Evolutionary conservation across 257 asterid species (phyloP).

Genomic region (Misopates orontium): DNA sequence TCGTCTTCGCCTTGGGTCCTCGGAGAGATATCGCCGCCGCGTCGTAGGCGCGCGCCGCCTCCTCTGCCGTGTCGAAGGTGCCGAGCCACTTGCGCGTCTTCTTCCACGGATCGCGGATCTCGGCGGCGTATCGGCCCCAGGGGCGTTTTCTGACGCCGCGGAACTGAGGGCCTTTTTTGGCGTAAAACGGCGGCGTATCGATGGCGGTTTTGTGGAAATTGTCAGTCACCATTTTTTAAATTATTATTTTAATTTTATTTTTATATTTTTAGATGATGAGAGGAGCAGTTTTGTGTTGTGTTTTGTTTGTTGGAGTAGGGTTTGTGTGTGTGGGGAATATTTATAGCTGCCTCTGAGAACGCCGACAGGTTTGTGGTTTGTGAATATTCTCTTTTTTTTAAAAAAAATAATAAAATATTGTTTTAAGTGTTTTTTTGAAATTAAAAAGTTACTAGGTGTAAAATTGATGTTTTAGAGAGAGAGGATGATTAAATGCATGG

Average conservation of each 20-base stretch:
- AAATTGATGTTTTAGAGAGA: not conserved
- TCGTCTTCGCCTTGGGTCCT: constrained; percentile 65
- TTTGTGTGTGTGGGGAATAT: not conserved
- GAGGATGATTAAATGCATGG: not conserved
- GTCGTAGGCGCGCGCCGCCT: constrained; percentile 71
- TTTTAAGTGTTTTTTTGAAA: too few species aligned
- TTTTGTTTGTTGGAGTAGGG: not conserved
- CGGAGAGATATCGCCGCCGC: constrained; percentile 58
- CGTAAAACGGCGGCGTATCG: constrained; percentile 28
- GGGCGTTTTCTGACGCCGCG: constrained; percentile 77
- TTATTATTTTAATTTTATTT: too few species aligned
- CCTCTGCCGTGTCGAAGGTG: constrained; percentile 72
- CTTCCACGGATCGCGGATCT: constrained; percentile 75
- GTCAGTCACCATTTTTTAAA: constrained; percentile 29
- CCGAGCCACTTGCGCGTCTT: constrained; percentile 75
- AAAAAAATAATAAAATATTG: too few species aligned
- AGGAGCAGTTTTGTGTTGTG: not conserved
- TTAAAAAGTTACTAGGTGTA: too few species aligned
- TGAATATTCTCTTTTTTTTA: not conserved
- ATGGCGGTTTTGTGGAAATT: constrained; percentile 2
- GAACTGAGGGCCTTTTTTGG: constrained; percentile 35
- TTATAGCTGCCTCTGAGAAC: not conserved
- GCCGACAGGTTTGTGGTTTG: constrained; percentile 2
- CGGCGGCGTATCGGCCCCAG: constrained; percentile 72
- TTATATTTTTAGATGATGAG: too few species aligned